These are phyloP conservation scores for Fraxinus baroniana DNA, from an alignment of 305 asterid genomes.

Conservation along the genomic window DNA sequence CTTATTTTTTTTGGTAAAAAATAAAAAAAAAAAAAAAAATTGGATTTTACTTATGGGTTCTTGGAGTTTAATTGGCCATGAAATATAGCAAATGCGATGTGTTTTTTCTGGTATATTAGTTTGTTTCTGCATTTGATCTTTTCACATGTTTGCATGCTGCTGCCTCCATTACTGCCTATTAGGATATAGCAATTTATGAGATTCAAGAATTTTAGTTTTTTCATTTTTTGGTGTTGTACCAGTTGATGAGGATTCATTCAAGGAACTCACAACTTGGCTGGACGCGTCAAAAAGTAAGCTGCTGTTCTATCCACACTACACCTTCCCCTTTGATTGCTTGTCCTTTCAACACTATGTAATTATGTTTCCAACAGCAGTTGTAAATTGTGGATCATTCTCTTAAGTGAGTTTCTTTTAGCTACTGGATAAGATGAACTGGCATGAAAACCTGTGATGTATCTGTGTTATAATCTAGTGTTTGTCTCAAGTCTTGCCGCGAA, in stretches of 20 bases:
- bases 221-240: slow-evolving; percentile 29
- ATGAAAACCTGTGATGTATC: slow-evolving; percentile 7
- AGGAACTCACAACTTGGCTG: slow-evolving; percentile 73
- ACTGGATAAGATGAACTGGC: background rate
- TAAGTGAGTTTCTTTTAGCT: background rate
- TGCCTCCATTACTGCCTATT: background rate
- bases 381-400: slow-evolving; percentile 1
- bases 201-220: background rate
- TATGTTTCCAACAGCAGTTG: background rate
- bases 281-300: slow-evolving; percentile 93
- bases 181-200: background rate
- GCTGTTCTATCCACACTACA: slow-evolving; percentile 3
- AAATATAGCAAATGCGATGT: slow-evolving; percentile 9
- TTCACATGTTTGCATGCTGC: background rate
- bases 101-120: background rate
- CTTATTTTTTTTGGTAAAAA: background rate
- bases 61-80: slow-evolving; percentile 6
- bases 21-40: background rate
- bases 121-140: slow-evolving; percentile 7
- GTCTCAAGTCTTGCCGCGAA: background rate
- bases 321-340: slow-evolving; percentile 14
- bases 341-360: slow-evolving; percentile 12
- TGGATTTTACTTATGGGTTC: background rate
- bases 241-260: slow-evolving; percentile 87
- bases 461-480: slow-evolving; percentile 10